Percentiles rank a stretch among this genome's conserved stretches.
Conservation (phyloP, 202 grass and related monocot species). For the Schoenoplectus tabernaemontani region DNA sequence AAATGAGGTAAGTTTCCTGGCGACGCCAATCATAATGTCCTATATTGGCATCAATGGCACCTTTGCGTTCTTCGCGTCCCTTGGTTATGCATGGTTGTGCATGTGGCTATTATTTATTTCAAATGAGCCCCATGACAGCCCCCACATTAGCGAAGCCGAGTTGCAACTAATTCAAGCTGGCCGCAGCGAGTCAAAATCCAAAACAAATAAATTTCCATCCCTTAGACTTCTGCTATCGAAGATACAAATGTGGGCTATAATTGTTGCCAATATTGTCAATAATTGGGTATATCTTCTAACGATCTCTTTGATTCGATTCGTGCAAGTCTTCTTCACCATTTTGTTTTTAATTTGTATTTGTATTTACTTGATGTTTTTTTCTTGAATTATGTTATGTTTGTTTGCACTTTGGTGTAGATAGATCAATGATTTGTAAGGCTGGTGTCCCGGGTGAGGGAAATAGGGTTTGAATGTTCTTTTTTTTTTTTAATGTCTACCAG, state of each 20-base stretch:
- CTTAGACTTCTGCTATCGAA: conserved; percentile 56
- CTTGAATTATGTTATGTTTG: background rate
- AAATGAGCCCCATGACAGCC: conserved; percentile 70
- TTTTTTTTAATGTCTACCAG: background rate
- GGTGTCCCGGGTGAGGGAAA: background rate
- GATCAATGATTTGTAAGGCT: background rate
- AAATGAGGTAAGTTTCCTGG: conserved; percentile 84
- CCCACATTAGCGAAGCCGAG: conserved; percentile 71
- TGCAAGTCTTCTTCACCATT: background rate
- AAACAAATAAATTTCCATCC: conserved; percentile 48
- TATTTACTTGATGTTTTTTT: background rate
- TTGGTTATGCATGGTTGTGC: conserved; percentile 66
- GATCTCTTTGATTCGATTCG: background rate
- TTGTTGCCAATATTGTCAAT: conserved; percentile 84
- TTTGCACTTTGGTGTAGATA: background rate
- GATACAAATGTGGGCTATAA: conserved; percentile 54
- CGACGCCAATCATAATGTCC: conserved; percentile 72
- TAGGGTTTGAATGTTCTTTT: background rate
- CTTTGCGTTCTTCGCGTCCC: conserved; percentile 64
- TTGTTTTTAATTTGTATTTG: background rate
- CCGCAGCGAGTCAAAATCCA: conserved; percentile 40
- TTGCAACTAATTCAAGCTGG: conserved; percentile 67
- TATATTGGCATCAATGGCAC: conserved; percentile 56
- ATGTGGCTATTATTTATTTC: conserved; percentile 61
- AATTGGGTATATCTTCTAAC: conserved; percentile 66